Percentiles rank a stretch among this genome's conserved stretches.
Conservation (phyloP, 495 filamentous ascomycete species). For the Aspergillus kassunensis region DNA sequence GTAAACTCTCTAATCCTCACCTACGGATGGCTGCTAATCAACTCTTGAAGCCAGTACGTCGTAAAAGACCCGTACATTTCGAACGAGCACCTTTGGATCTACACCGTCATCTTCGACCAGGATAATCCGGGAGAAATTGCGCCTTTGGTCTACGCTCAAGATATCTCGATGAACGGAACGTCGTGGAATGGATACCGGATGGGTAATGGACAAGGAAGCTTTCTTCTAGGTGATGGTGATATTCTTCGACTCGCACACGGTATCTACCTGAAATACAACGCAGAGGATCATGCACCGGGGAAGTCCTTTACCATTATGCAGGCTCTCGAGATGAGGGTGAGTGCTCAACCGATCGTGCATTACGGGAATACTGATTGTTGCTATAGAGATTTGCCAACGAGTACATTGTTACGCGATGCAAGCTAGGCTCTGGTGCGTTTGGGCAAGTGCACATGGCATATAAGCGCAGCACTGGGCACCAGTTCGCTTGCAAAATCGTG, state of each 20-base stretch:
- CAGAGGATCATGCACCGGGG: slow-evolving; percentile 1
- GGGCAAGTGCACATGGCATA: slow-evolving; percentile 49
- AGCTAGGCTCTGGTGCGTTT: slow-evolving; percentile 46
- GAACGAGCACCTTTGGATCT: slow-evolving; percentile 58
- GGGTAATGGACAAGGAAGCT: slow-evolving; percentile 33
- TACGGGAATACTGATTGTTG: background rate
- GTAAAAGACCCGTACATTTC: slow-evolving; percentile 47
- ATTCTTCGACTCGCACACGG: slow-evolving; percentile 29
- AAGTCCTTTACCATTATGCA: slow-evolving; percentile 21
- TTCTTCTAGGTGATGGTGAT: slow-evolving; percentile 55
- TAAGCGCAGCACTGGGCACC: slow-evolving; percentile 27
- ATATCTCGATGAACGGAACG: slow-evolving; percentile 56
- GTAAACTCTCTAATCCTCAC: slow-evolving; percentile 14
- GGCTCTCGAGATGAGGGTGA: slow-evolving; percentile 27
- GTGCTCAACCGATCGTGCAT: background rate
- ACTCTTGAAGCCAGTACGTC: slow-evolving; percentile 32
- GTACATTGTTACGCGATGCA: slow-evolving; percentile 47
- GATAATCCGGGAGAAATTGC: slow-evolving; percentile 28
- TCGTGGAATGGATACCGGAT: slow-evolving; percentile 47
- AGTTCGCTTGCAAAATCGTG: slow-evolving; percentile 54
- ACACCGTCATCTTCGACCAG: slow-evolving; percentile 51
- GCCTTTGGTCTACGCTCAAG: slow-evolving; percentile 58
- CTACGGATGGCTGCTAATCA: slow-evolving; percentile 5
- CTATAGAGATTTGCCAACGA: slow-evolving; percentile 42
- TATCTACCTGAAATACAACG: slow-evolving; percentile 23